Percentiles rank a stretch among this genome's conserved stretches.
These are phyloP conservation scores for Ehretia macrophylla DNA, from an alignment of 257 asterid species.

Conservation along the genomic window DNA sequence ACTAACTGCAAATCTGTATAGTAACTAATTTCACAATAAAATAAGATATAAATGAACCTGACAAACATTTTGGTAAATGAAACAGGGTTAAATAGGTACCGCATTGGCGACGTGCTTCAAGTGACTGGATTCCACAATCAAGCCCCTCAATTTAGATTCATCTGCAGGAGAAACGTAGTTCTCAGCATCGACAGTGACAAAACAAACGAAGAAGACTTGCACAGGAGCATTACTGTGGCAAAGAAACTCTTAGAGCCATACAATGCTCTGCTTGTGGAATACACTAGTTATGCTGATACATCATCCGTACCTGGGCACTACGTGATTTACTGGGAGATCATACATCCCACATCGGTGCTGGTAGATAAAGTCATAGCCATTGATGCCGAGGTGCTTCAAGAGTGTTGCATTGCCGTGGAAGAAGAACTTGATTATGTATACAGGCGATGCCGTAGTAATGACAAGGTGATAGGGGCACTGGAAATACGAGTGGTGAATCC, in stretches of 20 bases:
- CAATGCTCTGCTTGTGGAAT: conserved; percentile 56
- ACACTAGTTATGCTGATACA: conserved; percentile 74
- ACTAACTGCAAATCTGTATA: too few relatives aligned
- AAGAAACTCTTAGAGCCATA: conserved; percentile 47
- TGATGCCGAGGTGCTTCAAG: conserved; percentile 33
- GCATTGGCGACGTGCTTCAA: conserved; percentile 74
- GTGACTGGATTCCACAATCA: conserved; percentile 67
- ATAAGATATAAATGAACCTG: background rate
- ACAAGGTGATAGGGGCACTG: conserved; percentile 59
- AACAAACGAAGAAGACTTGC: conserved; percentile 69
- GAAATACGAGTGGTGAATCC: conserved; percentile 62
- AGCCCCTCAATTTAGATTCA: conserved; percentile 71
- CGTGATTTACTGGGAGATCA: conserved; percentile 73
- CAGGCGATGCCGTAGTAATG: conserved; percentile 64
- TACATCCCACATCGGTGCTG: conserved; percentile 25
- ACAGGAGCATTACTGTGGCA: conserved; percentile 61
- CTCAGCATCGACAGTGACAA: conserved; percentile 76
- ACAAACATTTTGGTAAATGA: background rate
- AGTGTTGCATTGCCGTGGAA: conserved; percentile 68
- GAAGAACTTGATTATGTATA: conserved; percentile 58
- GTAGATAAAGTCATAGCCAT: conserved; percentile 19
- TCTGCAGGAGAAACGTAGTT: conserved; percentile 68
- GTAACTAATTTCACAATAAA: too few relatives aligned
- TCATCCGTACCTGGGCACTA: conserved; percentile 77
- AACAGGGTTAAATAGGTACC: conserved; percentile 56